These are phyloP conservation scores for Chlamydomonas schloesseri DNA, from an alignment of 139 green algal genomes.

Conservation along the genomic window DNA sequence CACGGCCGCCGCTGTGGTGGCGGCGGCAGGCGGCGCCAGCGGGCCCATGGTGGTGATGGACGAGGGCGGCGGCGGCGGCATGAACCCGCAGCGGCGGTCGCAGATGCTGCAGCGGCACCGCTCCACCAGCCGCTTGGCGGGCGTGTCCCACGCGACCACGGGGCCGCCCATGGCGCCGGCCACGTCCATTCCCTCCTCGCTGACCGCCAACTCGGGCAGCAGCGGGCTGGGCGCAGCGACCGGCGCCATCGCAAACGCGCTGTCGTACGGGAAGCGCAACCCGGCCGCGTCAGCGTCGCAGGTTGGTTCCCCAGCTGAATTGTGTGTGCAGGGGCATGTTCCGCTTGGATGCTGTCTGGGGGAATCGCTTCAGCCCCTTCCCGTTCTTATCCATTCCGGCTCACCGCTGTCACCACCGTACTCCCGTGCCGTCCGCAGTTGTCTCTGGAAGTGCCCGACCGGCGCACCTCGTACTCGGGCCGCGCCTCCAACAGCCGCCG, in stretches of 20 bases:
- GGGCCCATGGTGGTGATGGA: not conserved
- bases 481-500: not conserved
- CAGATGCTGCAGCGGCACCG: conserved; percentile 27
- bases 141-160: not conserved
- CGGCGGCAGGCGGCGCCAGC: not conserved
- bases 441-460: too few species aligned
- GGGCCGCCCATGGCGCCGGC: not conserved
- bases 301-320: too few species aligned
- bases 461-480: not conserved
- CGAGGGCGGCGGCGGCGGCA: not conserved
- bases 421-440: too few species aligned
- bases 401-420: too few species aligned
- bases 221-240: too few species aligned
- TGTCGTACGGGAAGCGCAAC: not conserved
- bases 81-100: not conserved
- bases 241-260: too few species aligned
- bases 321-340: too few species aligned
- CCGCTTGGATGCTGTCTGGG: too few species aligned
- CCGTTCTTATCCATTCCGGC: too few species aligned
- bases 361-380: too few species aligned
- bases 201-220: too few species aligned
- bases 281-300: conserved; percentile 5
- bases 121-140: conserved; percentile 30
- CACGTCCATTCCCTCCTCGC: too few species aligned
- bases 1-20: not conserved